Evolutionary conservation across 352 stramenopile genomes (phyloP).

Genomic region (Bremia lactucae): DNA sequence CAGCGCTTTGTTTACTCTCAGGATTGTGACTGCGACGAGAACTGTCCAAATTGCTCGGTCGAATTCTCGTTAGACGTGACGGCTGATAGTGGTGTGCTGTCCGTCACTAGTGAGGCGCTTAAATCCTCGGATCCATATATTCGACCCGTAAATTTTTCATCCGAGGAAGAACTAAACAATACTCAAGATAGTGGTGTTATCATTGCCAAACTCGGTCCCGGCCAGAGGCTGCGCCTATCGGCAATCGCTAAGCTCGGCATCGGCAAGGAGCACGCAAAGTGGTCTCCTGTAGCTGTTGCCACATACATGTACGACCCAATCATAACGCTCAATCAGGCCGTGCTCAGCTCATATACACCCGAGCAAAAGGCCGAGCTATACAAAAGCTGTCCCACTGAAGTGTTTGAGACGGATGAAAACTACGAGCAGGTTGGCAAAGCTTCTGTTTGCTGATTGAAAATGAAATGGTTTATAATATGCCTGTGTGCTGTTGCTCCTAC

Average conservation of each 20-base stretch:
- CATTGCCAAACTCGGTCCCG: conserved; percentile 93
- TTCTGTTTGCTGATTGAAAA: neutral
- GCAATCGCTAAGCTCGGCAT: conserved; percentile 91
- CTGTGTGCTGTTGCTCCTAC: neutral
- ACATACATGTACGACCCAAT: conserved; percentile 90
- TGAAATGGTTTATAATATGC: neutral
- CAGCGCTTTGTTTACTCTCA: conserved; percentile 85
- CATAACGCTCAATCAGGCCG: conserved; percentile 85
- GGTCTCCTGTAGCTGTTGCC: conserved; percentile 90
- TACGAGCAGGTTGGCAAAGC: conserved; percentile 48
- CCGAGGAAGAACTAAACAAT: conserved; percentile 86
- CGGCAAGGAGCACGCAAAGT: conserved; percentile 96
- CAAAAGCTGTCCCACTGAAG: conserved; percentile 90
- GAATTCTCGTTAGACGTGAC: conserved; percentile 94
- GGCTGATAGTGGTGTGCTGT: conserved; percentile 56
- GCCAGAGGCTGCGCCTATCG: conserved; percentile 91
- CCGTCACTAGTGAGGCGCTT: conserved; percentile 67
- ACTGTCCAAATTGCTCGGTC: conserved; percentile 94
- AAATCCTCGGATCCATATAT: conserved; percentile 82
- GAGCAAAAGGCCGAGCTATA: conserved; percentile 94
- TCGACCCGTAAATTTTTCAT: conserved; percentile 77
- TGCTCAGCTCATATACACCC: conserved; percentile 87
- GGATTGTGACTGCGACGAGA: conserved; percentile 90
- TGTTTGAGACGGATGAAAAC: conserved; percentile 90
- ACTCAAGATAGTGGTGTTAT: conserved; percentile 93